phyloP scores from a whole-genome alignment of 495 filamentous ascomycete genomes.

The Xylaria acuta region DNA sequence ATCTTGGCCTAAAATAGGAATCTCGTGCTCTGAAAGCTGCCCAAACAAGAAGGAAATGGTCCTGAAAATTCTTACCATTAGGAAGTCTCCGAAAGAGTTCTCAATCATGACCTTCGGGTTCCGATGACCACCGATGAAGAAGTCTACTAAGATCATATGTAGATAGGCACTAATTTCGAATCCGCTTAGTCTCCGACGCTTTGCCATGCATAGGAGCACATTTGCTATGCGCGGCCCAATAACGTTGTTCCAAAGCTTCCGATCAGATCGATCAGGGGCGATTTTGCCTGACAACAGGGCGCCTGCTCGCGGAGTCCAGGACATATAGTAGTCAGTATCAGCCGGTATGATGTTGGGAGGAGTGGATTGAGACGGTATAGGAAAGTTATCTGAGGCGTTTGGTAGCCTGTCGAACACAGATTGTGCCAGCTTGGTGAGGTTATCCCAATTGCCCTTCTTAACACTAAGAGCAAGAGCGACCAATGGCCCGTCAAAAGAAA shows the following conservation, averaged over 20 bases:
- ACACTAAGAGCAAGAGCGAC: not conserved
- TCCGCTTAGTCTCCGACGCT: not conserved
- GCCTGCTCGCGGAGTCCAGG: not conserved
- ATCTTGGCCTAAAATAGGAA: too few relatives aligned
- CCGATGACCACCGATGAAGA: not conserved
- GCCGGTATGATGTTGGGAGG: not conserved
- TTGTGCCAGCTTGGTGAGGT: not conserved
- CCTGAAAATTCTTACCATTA: too few relatives aligned
- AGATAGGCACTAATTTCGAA: conserved; percentile 10
- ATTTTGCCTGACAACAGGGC: not conserved
- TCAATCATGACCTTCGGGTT: conserved; percentile 1
- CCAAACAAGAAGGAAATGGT: too few relatives aligned
- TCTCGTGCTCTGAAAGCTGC: too few relatives aligned
- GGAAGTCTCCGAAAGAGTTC: conserved; percentile 6
- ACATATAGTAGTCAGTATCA: not conserved
- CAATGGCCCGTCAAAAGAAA: not conserved
- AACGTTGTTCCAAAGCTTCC: not conserved
- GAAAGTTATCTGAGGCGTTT: not conserved
- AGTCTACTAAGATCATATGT: conserved; percentile 14
- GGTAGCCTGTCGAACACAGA: not conserved
- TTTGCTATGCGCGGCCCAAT: conserved; percentile 12
- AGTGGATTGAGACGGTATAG: not conserved
- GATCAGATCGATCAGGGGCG: not conserved
- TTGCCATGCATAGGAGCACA: conserved; percentile 12
- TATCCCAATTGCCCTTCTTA: not conserved